These are phyloP conservation scores for Populus pruinosa DNA, from an alignment of 345 rosid genomes.

Conservation along the genomic window DNA sequence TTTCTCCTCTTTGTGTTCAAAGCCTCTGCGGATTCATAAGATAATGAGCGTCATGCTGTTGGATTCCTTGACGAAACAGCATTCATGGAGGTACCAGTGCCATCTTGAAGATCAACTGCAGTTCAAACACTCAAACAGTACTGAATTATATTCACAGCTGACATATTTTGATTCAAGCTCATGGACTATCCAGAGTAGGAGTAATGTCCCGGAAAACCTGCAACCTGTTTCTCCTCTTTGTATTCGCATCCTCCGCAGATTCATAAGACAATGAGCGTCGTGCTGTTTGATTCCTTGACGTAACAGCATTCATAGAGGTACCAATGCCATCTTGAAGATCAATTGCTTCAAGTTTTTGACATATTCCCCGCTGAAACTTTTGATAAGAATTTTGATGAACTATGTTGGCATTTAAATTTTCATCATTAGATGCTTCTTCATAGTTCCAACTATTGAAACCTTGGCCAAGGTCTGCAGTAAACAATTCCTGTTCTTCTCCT, in stretches of 20 bases:
- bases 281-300: slow-evolving; percentile 15
- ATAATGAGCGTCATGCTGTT: slow-evolving; percentile 26
- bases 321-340: slow-evolving; percentile 15
- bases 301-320: slow-evolving; percentile 5
- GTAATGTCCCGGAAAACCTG: slow-evolving; percentile 60
- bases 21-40: slow-evolving; percentile 20
- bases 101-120: slow-evolving; percentile 22
- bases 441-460: slow-evolving; percentile 4
- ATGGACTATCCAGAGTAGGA: slow-evolving; percentile 37
- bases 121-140: too few species aligned
- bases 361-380: slow-evolving; percentile 21
- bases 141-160: too few species aligned
- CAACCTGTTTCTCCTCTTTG: slow-evolving; percentile 34
- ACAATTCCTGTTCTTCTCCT: not conserved
- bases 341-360: slow-evolving; percentile 28
- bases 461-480: too few species aligned
- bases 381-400: slow-evolving; percentile 13
- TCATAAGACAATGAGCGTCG: slow-evolving; percentile 35
- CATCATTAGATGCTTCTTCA: slow-evolving; percentile 32
- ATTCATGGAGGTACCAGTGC: slow-evolving; percentile 7
- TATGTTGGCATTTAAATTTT: slow-evolving; percentile 46
- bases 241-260: slow-evolving; percentile 3
- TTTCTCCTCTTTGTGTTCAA: slow-evolving; percentile 15
- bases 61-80: slow-evolving; percentile 11
- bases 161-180: not conserved